Base-by-base conservation (phyloP, 257 asterid species). In the Ligustrum vulgare region DNA sequence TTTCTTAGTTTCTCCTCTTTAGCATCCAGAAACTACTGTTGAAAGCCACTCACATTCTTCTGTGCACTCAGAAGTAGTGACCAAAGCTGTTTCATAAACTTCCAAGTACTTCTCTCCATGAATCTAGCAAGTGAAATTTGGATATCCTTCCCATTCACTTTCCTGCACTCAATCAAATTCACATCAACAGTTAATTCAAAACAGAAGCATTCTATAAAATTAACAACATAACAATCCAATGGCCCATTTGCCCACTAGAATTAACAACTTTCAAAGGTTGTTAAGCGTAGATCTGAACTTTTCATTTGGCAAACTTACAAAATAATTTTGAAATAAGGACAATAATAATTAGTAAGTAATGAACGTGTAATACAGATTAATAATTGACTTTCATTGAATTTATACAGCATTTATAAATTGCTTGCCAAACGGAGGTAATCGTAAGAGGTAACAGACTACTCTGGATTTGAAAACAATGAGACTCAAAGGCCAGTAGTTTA, bases 31-130 rank as follows among this genome's bases (percentile, higher is more conserved):
- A 95, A 95, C 86, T 86, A 94, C 82, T 91, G 99, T 28, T 98
- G 98, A 33, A 95, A 94, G 45, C 98, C 98, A 74, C 98, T 95
- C 33, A 83, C 86, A 78, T 93, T 95, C 69, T 87, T 87, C 81
- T 93, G 94, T 13, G 99, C 99, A 87, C 98, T 93, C 56, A 95
- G 84, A 77, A 95, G 94, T 83, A 95, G 80, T 5, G 37, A 49
- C 99, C 99, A 95, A 23, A 95, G 93, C 93, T 95, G 98, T 78
- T 93, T 95, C 98, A 95, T 95, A 75, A 95, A 93, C 89, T 95
- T 95, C 22, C 91, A 96, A 4, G 99, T 95, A 82, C 93, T 95
- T 81, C 97, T 93, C 90, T 95, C 99, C 99, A 95, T 91, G 81
- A 95, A 95, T 69, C 99, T 98, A 77, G 99, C 91, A 67, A 95